Base-by-base conservation (phyloP, 2,329 filamentous ascomycete species). In the Bisporella sp. region DNA sequence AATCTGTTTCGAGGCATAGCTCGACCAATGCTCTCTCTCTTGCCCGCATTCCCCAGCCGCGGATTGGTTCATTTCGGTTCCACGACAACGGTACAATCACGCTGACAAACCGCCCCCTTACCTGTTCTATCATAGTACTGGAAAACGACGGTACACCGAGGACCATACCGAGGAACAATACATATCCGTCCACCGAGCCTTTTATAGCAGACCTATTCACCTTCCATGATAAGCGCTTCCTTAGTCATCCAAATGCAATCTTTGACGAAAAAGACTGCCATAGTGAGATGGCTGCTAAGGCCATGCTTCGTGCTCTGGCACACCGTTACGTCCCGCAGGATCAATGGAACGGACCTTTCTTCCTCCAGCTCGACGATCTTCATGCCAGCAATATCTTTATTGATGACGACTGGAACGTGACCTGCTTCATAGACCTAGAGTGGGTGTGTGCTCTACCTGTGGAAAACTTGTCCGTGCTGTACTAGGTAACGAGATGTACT, bases 301-400 rank as follows among this genome's bases (percentile, higher is more conserved):
- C 45, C 51, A 29, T 67, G 29, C 61, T 65, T 5, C 54, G 62
- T 30, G 46, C 53, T 8, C 43, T 65, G 3, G 61, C 65, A n/a
- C 54, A 61, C 51, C 56, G 60, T 45, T 62, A 64, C 44, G 55
- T 66, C 42, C 48, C 52, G 47, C 59, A 50, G 6, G 40, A 59
- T 44, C 43, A 33, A 8, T 57, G 66, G 12, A 51, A 61, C 48
- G 61, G 64, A 2, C 64, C 63, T 6, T 67, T 62, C 45, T 21
- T 56, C 47, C 59, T 66, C 46, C 49, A 56, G 13, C 46, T 69
- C 37, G 66, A 63, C 21, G 64, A 70, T 48, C 51, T 69, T n/a
- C 59, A 68, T 53, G 51, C 45, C 28, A 63, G 65, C 37, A 70
- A 69, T 44, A 63, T 71, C 31, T 60, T 70, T 31, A 63, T 69